Evolutionary conservation across 805 yeast genomes (phyloP), one percentile per base, ranked within the genome.

Genomic region (Pichia occidentalis): DNA sequence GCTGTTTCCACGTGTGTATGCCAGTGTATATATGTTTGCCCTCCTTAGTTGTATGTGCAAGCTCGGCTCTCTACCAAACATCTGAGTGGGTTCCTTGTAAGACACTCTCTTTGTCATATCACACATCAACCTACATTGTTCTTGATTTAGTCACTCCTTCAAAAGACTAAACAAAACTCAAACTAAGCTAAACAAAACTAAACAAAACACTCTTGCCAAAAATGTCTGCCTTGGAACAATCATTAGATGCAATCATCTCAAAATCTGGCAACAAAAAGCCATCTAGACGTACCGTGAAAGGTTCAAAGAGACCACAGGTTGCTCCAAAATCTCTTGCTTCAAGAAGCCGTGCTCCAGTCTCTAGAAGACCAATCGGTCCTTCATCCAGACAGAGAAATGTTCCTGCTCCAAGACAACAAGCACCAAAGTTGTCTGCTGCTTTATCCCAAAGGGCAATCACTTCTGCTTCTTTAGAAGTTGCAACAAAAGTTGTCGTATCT

Each of bases 201-300:
- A 14, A 24, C 14, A 12, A 4, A 17, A 22, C 11, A 24, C 22
- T 21, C 24, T 25, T 9, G 23, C 16, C 18, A 22, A 59, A 36
- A 42, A 84, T 81, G 88, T 81, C 94, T 60, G 73, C 83, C 54
- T 75, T 90, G 67, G 96, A 90, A 67, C 83, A 85, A 68, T 85
- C 97, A 34, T 77, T 90, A 57, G 98, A 90, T 69, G 97, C 87
- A 54, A 90, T 90, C 62, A 84, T 90, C 58, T 75, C 95, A 43
- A 54, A 48, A 12, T 29, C 36, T 12, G 28, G 45, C 16, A 38
- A 31, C 32, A 28, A 35, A 32, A n/a, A n/a, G 29, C 46, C 53
- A 32, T 45, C 29, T 32, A 44, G 42, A 27, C 35, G 44, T 20
- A 39, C 36, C 24, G 34, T 32, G 44, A 45, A 37, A 37, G 46